Evolutionary conservation across 495 filamentous ascomycete species (phyloP).

Genomic region (Tuber magnatum): DNA sequence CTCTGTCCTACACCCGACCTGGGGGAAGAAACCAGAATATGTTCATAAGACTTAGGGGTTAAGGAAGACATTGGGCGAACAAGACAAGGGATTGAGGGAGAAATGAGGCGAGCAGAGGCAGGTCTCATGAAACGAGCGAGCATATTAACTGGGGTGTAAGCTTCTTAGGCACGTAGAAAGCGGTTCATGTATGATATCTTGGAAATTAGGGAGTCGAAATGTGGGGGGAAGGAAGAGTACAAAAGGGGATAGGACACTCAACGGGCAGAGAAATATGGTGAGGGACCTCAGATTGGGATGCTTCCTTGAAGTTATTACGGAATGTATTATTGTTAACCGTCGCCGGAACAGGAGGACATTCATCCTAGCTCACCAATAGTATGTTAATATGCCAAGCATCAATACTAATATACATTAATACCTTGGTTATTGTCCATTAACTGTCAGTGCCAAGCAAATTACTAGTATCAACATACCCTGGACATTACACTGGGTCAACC

Average conservation of each 20-base stretch:
- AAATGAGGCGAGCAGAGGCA: constrained; percentile 20
- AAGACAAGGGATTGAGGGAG: constrained; percentile 16
- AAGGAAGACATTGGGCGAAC: constrained; percentile 26
- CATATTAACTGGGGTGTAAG: constrained; percentile 14
- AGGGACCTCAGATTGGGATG: too few relatives aligned
- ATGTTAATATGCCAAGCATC: too few relatives aligned
- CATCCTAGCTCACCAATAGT: too few relatives aligned
- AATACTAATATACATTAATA: too few relatives aligned
- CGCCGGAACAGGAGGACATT: too few relatives aligned
- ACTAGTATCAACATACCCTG: too few relatives aligned
- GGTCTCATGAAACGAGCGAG: constrained; percentile 23
- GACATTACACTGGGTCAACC: too few relatives aligned
- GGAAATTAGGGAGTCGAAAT: background rate
- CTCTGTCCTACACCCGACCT: constrained; percentile 84
- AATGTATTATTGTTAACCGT: too few relatives aligned
- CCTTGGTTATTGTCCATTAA: too few relatives aligned
- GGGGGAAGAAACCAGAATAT: constrained; percentile 70
- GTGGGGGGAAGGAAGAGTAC: background rate
- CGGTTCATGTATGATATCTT: background rate
- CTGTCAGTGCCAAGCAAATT: too few relatives aligned
- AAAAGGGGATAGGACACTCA: background rate
- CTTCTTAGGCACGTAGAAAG: background rate
- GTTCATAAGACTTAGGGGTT: constrained; percentile 54
- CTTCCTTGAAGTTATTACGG: too few relatives aligned
- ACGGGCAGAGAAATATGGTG: background rate